phyloP scores from a whole-genome alignment of 371 early-diverging fungal species.

The Apophysomyces ossiformis region DNA sequence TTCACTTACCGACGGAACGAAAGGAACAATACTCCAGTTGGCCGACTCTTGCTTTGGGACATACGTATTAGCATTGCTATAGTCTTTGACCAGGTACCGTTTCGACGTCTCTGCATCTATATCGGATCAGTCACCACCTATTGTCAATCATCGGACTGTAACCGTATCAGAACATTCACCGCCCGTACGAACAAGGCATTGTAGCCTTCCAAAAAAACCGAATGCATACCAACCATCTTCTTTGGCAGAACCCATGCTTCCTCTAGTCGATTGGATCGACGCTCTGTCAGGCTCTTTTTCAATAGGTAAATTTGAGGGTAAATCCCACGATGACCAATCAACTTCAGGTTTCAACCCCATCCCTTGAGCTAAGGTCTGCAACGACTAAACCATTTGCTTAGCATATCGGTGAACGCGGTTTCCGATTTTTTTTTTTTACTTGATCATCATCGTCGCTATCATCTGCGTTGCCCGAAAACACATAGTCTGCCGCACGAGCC shows the following conservation, averaged over 20 bases:
- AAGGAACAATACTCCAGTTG: slow-evolving; percentile 42
- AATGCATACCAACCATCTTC: slow-evolving; percentile 12
- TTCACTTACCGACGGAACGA: slow-evolving; percentile 10
- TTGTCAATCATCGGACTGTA: too few species aligned
- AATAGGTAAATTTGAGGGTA: neutral
- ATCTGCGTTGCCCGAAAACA: slow-evolving; percentile 47
- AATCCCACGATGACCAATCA: neutral
- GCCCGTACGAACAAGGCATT: neutral
- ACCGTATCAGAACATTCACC: neutral
- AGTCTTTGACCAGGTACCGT: slow-evolving; percentile 17
- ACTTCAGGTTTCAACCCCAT: neutral
- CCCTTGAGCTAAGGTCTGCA: neutral
- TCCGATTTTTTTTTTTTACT: neutral
- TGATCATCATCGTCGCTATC: slow-evolving; percentile 19
- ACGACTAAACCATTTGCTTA: neutral
- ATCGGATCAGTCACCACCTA: neutral
- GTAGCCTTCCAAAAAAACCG: neutral
- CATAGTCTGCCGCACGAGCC: slow-evolving; percentile 54
- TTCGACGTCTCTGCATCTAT: neutral
- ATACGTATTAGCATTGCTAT: neutral
- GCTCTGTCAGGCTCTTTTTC: neutral
- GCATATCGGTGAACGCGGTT: neutral
- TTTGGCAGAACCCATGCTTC: neutral
- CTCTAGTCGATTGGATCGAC: neutral
- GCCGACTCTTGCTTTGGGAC: slow-evolving; percentile 17